Conservation (phyloP, 345 rosid genomes). For the Dovyalis caffra region DNA sequence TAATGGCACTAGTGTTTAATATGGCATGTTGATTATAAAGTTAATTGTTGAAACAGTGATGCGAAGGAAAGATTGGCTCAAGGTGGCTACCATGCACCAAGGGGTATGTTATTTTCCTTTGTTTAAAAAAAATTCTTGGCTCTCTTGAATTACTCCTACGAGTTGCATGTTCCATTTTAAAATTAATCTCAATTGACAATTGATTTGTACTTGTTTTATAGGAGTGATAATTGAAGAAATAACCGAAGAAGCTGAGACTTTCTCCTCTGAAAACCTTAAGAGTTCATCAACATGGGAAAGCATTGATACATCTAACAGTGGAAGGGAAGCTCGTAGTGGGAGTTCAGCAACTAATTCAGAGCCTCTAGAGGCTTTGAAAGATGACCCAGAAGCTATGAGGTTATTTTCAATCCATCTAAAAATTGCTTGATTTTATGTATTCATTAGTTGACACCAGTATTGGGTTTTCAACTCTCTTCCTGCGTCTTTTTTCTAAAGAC, state of each 20-base stretch:
- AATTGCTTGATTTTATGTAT: background rate
- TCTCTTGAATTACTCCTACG: background rate
- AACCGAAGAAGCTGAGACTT: conserved; percentile 50
- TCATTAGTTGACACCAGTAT: background rate
- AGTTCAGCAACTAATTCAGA: conserved; percentile 45
- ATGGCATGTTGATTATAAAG: background rate
- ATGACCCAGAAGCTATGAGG: conserved; percentile 85
- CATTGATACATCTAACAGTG: conserved; percentile 16
- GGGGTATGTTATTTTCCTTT: conserved; percentile 38
- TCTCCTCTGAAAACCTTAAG: conserved; percentile 36
- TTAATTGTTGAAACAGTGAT: conserved; percentile 12
- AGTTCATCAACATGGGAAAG: conserved; percentile 30
- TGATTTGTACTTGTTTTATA: conserved; percentile 24
- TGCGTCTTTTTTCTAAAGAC: background rate
- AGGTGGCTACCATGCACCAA: conserved; percentile 47
- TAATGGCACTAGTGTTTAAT: background rate
- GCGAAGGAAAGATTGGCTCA: conserved; percentile 35
- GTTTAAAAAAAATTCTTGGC: no score
- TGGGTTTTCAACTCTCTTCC: background rate
- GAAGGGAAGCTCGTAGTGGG: conserved; percentile 10
- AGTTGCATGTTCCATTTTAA: background rate
- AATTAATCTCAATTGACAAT: background rate
- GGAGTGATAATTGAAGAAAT: conserved; percentile 76
- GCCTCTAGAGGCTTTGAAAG: conserved; percentile 54
- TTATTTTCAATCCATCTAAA: conserved; percentile 15